Evolutionary conservation across 2,329 filamentous ascomycete genomes (phyloP), one percentile per base, ranked within the genome.

Genomic region (Colletotrichum abscissum): DNA sequence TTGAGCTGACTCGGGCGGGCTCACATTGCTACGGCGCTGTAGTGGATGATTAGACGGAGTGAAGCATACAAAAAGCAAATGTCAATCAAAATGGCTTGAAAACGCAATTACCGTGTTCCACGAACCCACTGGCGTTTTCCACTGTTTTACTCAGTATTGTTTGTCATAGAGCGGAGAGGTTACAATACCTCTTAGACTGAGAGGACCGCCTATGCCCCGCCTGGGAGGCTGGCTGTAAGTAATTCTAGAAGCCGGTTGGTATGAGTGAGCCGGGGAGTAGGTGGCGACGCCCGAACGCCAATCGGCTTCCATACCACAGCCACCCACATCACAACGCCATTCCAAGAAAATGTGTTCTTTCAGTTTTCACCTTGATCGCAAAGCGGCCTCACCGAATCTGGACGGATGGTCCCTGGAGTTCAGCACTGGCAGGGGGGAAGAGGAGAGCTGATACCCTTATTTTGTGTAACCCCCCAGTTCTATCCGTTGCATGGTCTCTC

Each of bases 301-400:
- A 73, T 73, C 62, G 71, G 71, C 59, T 62, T 73, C n/a, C 46
- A 35, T 70, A 60, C 55, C 54, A 69, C 26, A 59, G 42, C 60
- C 67, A 42, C 35, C 35, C 58, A 58, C 60, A 38, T 11, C 60
- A 65, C 22, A 70, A 66, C 67, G 35, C 70, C 71, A 62, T 63
- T 62, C 56, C 24, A 57, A 65, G 42, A 26, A 52, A 12, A n/a
- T n/a, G 14, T 49, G 19, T 57, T 46, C 49, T 42, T 28, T 22
- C n/a, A 33, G 6, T 9, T 49, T 55, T 64, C 30, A 64, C n/a
- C 30, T 62, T 33, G 26, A 49, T 49, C 69, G 63, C 22, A 59
- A 46, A n/a, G n/a, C 46, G 56, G 46, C 46, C 28, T 57, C 67
- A 54, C 49, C 38, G 60, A 73, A 26, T 49, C 6, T 52, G 69